phyloP scores from a whole-genome alignment of 495 filamentous ascomycete genomes.

The Annulohypoxylon nitens region DNA sequence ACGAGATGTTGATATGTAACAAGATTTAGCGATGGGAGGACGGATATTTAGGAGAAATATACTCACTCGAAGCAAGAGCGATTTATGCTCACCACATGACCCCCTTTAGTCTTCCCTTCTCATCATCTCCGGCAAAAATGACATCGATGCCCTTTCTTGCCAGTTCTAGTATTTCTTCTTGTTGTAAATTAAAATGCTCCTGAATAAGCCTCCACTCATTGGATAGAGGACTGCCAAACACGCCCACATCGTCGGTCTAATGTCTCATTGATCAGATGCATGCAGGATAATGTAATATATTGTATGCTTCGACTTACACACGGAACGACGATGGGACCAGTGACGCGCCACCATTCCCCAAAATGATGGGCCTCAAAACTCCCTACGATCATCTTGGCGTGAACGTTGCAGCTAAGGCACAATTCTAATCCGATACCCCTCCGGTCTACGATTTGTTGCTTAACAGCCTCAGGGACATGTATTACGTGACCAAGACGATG shows the following conservation, averaged over 20 bases:
- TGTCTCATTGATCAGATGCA: conserved; percentile 17
- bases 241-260: conserved; percentile 90
- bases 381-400: conserved; percentile 77
- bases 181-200: conserved; percentile 73
- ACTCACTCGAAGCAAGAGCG: neutral
- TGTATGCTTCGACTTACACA: conserved; percentile 48
- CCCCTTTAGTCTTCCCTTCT: conserved; percentile 68
- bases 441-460: conserved; percentile 65
- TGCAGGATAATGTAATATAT: neutral
- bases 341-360: conserved; percentile 69
- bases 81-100: conserved; percentile 60
- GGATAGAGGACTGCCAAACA: conserved; percentile 83
- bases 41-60: neutral
- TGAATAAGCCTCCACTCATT: conserved; percentile 83
- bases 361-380: conserved; percentile 80
- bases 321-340: conserved; percentile 53
- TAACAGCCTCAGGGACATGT: conserved; percentile 71
- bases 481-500: conserved; percentile 85
- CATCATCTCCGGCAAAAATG: conserved; percentile 74
- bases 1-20: neutral
- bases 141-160: conserved; percentile 68
- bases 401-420: conserved; percentile 85
- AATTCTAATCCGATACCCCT: conserved; percentile 75
- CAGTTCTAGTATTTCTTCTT: conserved; percentile 68
- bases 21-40: neutral